Evolutionary conservation across 306 rosid genomes (phyloP).

Genomic region (Prunus padus): DNA sequence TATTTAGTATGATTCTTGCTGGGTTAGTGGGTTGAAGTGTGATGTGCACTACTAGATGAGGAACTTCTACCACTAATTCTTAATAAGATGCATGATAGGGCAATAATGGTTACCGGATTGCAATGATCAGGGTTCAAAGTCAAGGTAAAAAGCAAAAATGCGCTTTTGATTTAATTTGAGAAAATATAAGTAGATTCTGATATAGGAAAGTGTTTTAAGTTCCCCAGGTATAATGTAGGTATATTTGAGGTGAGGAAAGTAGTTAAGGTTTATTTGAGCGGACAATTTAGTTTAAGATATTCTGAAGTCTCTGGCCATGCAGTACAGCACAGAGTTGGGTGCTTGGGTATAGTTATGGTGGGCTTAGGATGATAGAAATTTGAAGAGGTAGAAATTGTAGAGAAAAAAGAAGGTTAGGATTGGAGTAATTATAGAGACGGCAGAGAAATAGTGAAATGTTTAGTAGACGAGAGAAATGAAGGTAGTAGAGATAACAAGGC

Average conservation of each 20-base stretch:
- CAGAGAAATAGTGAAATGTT: not conserved
- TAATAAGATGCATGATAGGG: not conserved
- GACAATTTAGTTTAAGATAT: not conserved
- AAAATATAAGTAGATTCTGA: not conserved
- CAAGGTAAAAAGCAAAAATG: not conserved
- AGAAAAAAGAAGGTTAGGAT: not conserved
- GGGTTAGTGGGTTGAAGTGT: not conserved
- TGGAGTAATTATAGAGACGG: not conserved
- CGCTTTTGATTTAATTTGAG: not conserved
- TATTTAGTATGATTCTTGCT: not conserved
- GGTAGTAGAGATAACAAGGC: not conserved
- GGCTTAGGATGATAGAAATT: not conserved
- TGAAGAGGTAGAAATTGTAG: not conserved
- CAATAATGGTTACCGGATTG: not conserved
- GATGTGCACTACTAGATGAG: not conserved
- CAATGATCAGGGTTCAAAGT: not conserved
- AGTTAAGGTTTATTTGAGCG: not conserved
- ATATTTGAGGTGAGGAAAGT: slow-evolving; percentile 3
- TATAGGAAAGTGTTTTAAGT: not conserved
- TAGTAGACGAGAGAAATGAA: not conserved
- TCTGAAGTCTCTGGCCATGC: not conserved
- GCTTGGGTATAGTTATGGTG: not conserved
- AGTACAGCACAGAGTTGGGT: not conserved
- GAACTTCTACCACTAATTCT: not conserved
- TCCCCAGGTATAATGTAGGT: not conserved